These are phyloP conservation scores for Mortierella sp. DNA, from an alignment of 371 early-diverging fungal genomes.

Conservation along the genomic window DNA sequence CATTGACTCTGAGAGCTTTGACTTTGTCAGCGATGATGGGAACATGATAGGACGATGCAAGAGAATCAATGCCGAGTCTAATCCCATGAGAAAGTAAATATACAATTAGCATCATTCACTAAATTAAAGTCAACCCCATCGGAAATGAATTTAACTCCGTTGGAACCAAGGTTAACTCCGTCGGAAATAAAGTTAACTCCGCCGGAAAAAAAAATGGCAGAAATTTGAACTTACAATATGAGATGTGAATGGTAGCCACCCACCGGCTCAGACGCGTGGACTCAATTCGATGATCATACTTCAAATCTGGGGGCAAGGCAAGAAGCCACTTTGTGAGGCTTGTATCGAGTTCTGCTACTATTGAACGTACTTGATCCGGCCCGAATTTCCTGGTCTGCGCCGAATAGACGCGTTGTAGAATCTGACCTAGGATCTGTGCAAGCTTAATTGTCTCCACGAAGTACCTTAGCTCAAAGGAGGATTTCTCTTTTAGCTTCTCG, in stretches of 20 bases:
- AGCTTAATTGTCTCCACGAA: slow-evolving; percentile 53
- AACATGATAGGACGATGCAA: slow-evolving; percentile 70
- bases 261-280: slow-evolving; percentile 26
- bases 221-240: slow-evolving; percentile 40
- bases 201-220: not conserved
- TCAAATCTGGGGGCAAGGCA: slow-evolving; percentile 34
- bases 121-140: not conserved
- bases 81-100: not conserved
- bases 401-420: slow-evolving; percentile 43
- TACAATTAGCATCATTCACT: not conserved
- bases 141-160: not conserved
- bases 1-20: slow-evolving; percentile 50
- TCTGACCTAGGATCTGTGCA: slow-evolving; percentile 43
- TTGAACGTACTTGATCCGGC: slow-evolving; percentile 36
- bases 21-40: slow-evolving; percentile 41
- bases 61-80: slow-evolving; percentile 64
- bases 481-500: slow-evolving; percentile 30
- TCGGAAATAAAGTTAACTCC: not conserved
- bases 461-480: slow-evolving; percentile 26
- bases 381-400: slow-evolving; percentile 41
- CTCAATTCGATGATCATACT: slow-evolving; percentile 33
- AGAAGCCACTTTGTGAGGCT: slow-evolving; percentile 51
- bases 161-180: not conserved
- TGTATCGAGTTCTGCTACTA: slow-evolving; percentile 44
- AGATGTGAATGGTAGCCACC: slow-evolving; percentile 48